A percentile compares a stretch with the other conserved stretches of the same genome.
Evolutionary conservation across 2,329 filamentous ascomycete species (phyloP).

Genomic region (Cercospora beticola): DNA sequence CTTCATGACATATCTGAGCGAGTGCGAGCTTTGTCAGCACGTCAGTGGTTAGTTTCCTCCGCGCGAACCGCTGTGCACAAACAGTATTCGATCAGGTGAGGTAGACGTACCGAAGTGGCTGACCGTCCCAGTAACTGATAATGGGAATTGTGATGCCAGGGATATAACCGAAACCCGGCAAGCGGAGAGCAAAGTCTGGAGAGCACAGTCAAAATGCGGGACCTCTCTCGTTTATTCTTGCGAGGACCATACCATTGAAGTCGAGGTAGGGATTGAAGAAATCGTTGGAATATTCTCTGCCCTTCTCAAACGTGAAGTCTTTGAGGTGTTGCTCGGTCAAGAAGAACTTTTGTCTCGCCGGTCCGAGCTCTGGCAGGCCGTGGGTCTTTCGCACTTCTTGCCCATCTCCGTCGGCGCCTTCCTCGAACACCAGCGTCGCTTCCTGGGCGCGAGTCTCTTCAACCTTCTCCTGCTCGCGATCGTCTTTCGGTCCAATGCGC

Average conservation of each 20-base stretch:
- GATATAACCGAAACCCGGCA: slow-evolving; percentile 58
- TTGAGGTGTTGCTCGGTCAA: slow-evolving; percentile 56
- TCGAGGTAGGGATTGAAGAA: slow-evolving; percentile 94
- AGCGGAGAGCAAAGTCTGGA: slow-evolving; percentile 63
- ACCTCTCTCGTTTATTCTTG: not conserved
- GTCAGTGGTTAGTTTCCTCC: slow-evolving; percentile 27
- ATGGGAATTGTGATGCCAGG: slow-evolving; percentile 71
- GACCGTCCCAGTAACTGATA: slow-evolving; percentile 77
- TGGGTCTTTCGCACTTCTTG: slow-evolving; percentile 41
- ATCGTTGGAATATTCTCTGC: slow-evolving; percentile 62
- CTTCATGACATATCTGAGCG: slow-evolving; percentile 88
- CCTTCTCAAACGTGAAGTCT: slow-evolving; percentile 61
- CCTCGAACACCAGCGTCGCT: slow-evolving; percentile 57
- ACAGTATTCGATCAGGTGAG: slow-evolving; percentile 31
- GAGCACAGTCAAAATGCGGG: not conserved
- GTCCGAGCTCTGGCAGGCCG: slow-evolving; percentile 43
- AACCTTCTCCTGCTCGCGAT: slow-evolving; percentile 35
- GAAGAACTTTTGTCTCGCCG: slow-evolving; percentile 60
- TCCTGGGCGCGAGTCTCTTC: slow-evolving; percentile 52
- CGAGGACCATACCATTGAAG: slow-evolving; percentile 61
- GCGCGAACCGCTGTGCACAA: slow-evolving; percentile 1
- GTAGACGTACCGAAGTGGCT: slow-evolving; percentile 66
- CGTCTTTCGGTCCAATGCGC: slow-evolving; percentile 58
- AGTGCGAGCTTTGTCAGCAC: slow-evolving; percentile 64
- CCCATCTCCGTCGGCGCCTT: slow-evolving; percentile 51